Evolutionary conservation across 371 early-diverging fungal species (phyloP).

Genomic region (Dichotomocladium elegans): DNA sequence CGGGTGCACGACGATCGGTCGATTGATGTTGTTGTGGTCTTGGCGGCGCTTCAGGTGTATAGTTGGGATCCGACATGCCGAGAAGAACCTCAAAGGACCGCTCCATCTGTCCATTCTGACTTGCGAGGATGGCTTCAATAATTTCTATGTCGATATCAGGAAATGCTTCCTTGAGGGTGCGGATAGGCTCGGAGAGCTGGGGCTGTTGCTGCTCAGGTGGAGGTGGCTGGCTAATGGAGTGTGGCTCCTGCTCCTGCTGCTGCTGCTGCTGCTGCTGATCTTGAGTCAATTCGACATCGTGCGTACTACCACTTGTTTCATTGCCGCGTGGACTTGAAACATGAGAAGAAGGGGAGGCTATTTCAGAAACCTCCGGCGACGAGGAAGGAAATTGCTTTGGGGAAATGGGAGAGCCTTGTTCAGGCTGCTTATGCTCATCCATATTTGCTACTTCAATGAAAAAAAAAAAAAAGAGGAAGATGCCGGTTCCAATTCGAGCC

Average conservation of each 20-base stretch:
- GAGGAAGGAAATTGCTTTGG: too few species aligned
- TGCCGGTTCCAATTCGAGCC: background rate
- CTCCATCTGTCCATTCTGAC: constrained; percentile 31
- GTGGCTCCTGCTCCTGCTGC: background rate
- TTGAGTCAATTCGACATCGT: background rate
- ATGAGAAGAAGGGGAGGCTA: too few species aligned
- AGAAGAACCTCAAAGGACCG: constrained; percentile 36
- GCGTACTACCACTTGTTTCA: background rate
- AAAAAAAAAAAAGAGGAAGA: background rate
- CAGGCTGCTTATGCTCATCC: background rate
- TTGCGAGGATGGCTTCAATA: constrained; percentile 40
- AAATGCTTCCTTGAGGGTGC: constrained; percentile 44
- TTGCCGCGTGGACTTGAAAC: background rate
- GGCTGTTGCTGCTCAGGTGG: background rate
- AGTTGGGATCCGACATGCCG: constrained; percentile 44
- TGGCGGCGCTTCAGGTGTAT: constrained; percentile 17
- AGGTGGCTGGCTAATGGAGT: too few species aligned
- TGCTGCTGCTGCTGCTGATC: constrained; percentile 1
- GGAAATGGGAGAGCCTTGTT: background rate
- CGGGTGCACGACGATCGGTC: background rate
- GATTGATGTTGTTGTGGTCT: constrained; percentile 8
- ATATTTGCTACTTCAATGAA: background rate
- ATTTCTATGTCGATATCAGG: constrained; percentile 42
- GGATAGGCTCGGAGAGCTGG: constrained; percentile 11
- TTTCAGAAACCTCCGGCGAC: too few species aligned